Base-by-base conservation (phyloP, 257 asterid species). In the Plantago ovata region DNA sequence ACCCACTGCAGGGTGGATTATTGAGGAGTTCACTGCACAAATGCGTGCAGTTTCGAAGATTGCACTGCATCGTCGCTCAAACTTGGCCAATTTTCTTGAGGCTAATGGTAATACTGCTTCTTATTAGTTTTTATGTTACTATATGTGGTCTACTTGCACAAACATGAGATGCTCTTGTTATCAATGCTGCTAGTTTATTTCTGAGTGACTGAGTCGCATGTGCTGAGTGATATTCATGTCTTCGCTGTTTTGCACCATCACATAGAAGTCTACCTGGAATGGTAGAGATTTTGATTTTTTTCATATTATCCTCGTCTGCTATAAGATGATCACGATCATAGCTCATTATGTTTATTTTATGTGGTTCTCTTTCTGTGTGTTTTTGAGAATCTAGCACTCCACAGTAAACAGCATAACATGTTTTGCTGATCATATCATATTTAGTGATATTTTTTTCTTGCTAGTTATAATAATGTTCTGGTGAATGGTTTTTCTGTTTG, bases 21-120 rank as follows among this genome's bases (percentile, higher is more conserved):
- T 89, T 51, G 95, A 89, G 79, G 95, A 82, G 80, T 93, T 93
- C 60, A 93, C 96, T 0, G 83, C 86, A 18, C 97, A 89, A 69
- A 93, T 93, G 99, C 95, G 92, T 53, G 94, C 94, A 39, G 97
- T 93, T 79, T 93, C 99, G 67, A 93, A 83, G 82, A 82, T 89
- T 53, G 97, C 95, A 9, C 72, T 93, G 62, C 95, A 86, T 62
- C 99, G 99, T 50, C 96, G 86, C 70, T 73, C 82, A 10, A 93
- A 86, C 75, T 76, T 93, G 78, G 97, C 97, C 41, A 75, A 70
- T 62, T 93, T 89, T 61, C 97, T 93, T 38, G 95, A 86, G 77
- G 74, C 66, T 53, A 79, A 89, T 67, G 97, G 99, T 93, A 81
- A 19, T 50, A 22, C 59, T 45, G 38, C 53, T 43, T 43, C 18